Conservation (phyloP, 2,329 filamentous ascomycete genomes). For the Calonectria leucothoes region DNA sequence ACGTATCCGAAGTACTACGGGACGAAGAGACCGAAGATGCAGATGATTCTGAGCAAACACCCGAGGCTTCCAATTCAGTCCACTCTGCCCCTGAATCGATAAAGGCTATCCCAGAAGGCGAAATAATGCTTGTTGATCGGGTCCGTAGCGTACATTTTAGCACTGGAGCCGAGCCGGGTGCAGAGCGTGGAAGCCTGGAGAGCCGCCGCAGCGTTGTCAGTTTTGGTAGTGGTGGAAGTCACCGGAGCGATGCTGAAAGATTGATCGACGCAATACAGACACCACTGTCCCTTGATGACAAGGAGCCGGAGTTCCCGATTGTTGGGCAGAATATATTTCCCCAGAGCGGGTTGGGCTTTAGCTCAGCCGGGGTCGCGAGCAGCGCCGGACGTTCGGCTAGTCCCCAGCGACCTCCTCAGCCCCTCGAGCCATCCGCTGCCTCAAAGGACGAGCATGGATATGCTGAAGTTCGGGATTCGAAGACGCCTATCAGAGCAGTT, state of each 20-base stretch:
- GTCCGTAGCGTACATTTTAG: conserved; percentile 41
- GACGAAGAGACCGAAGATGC: conserved; percentile 20
- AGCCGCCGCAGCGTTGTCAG: conserved; percentile 53
- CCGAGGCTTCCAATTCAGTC: conserved; percentile 20
- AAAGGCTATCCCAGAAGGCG: conserved; percentile 54
- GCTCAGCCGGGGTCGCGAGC: conserved; percentile 17
- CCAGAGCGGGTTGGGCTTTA: conserved; percentile 21
- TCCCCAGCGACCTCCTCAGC: conserved; percentile 10
- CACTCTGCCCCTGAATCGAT: conserved; percentile 38
- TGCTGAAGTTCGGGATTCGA: conserved; percentile 55
- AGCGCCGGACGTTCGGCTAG: conserved; percentile 27
- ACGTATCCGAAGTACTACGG: conserved; percentile 61
- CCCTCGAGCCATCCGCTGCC: conserved; percentile 32
- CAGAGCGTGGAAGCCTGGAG: conserved; percentile 31
- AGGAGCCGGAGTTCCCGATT: conserved; percentile 49
- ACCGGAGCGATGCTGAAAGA: conserved; percentile 73
- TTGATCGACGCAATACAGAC: conserved; percentile 79
- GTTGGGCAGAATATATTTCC: conserved; percentile 21
- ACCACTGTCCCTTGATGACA: conserved; percentile 58
- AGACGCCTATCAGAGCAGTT: conserved; percentile 58
- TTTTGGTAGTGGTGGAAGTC: conserved; percentile 58
- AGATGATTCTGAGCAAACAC: conserved; percentile 5
- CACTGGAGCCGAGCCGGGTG: conserved; percentile 20
- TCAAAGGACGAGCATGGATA: conserved; percentile 46
- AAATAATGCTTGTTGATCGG: conserved; percentile 72